phyloP scores from a whole-genome alignment of 2,329 filamentous ascomycete species.

The Hypoxylon sp. region DNA sequence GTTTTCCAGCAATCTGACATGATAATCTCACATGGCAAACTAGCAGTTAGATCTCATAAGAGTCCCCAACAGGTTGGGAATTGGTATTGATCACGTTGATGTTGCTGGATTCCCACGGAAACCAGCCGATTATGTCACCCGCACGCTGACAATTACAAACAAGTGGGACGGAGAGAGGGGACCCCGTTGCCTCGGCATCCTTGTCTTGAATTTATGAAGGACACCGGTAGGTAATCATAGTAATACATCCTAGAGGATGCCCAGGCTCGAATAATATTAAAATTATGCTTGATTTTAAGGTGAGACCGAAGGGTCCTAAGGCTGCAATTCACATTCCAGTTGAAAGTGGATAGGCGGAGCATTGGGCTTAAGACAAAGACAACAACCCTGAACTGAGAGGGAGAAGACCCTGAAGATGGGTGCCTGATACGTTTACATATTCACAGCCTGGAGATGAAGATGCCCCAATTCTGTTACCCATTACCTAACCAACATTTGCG shows the following conservation, averaged over 20 bases:
- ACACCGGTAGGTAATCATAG: constrained; percentile 8
- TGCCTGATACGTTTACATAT: constrained; percentile 1
- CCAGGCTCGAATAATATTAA: not conserved
- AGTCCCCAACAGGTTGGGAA: not conserved
- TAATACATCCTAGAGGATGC: constrained; percentile 16
- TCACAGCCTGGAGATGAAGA: not conserved
- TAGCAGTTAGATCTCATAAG: constrained; percentile 2
- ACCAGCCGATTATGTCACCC: constrained; percentile 28
- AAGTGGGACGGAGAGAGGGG: not conserved
- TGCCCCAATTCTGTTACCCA: not conserved
- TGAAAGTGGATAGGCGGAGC: not conserved
- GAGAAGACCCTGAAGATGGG: constrained; percentile 1
- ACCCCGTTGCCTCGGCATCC: constrained; percentile 13
- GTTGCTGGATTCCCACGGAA: constrained; percentile 4
- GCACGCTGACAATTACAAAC: not conserved
- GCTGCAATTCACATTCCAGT: constrained; percentile 10
- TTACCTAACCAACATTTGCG: not conserved
- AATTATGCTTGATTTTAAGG: not conserved
- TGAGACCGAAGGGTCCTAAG: not conserved
- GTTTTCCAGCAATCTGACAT: constrained; percentile 7
- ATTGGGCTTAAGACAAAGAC: not conserved
- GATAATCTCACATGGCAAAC: constrained; percentile 14
- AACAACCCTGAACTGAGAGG: constrained; percentile 10
- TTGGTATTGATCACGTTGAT: not conserved
- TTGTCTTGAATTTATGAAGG: constrained; percentile 9